Conservation (phyloP, 352 stramenopile genomes). For the Globisporangium ultimum region DNA sequence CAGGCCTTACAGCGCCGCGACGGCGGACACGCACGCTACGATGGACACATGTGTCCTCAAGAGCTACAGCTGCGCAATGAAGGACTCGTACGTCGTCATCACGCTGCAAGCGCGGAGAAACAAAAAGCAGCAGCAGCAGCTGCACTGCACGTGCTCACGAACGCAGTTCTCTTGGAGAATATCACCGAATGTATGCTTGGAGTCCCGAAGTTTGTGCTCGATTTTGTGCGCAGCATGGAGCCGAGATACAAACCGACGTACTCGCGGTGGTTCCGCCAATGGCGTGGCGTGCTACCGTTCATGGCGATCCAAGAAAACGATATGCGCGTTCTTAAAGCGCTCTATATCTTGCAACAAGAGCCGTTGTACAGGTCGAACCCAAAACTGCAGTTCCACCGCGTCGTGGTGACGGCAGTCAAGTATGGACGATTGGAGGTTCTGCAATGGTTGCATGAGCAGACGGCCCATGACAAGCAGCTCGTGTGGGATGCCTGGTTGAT, state of each 20-base stretch:
- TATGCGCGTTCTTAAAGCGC: constrained; percentile 2
- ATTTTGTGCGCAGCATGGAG: constrained; percentile 1
- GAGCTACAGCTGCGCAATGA: no score
- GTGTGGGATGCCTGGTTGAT: constrained; percentile 4
- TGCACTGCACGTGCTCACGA: constrained; percentile 7
- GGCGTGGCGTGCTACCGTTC: constrained; percentile 9
- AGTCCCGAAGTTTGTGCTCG: constrained; percentile 1
- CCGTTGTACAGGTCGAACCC: neutral
- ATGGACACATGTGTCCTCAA: neutral
- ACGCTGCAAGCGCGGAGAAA: no score
- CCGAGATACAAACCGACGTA: constrained; percentile 9
- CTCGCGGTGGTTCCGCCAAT: constrained; percentile 6
- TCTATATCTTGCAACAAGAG: constrained; percentile 2
- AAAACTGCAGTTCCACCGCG: constrained; percentile 10
- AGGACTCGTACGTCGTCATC: no score
- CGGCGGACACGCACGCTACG: neutral
- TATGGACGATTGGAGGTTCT: constrained; percentile 5
- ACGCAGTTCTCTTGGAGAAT: constrained; percentile 1
- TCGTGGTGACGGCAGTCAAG: constrained; percentile 6
- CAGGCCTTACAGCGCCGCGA: neutral
- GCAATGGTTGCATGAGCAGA: constrained; percentile 3
- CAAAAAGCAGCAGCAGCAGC: neutral
- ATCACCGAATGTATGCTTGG: constrained; percentile 1
- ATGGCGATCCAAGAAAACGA: constrained; percentile 8
- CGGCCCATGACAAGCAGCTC: neutral